These are phyloP conservation scores for Phytophthora meadii DNA, from an alignment of 352 stramenopile genomes.

Conservation along the genomic window DNA sequence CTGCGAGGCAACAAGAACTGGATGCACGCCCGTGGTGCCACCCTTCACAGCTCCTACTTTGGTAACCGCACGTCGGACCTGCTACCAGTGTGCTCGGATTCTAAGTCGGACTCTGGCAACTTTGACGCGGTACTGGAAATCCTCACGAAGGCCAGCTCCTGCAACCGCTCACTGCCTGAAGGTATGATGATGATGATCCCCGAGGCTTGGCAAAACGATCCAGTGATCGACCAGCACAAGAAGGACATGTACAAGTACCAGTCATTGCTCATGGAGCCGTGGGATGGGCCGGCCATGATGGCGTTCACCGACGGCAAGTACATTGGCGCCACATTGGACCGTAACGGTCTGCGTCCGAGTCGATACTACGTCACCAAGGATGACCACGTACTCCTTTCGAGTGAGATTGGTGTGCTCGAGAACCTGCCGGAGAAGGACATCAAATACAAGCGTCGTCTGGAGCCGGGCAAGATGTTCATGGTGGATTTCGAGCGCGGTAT, in stretches of 20 bases:
- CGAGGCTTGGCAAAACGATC: conserved; percentile 97
- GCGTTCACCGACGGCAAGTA: conserved; percentile 97
- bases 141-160: conserved; percentile 91
- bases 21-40: conserved; percentile 94
- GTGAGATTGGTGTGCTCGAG: conserved; percentile 96
- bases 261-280: conserved; percentile 97
- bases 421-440: conserved; percentile 92
- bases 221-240: conserved; percentile 91
- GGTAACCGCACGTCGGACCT: conserved; percentile 92
- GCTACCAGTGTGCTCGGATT: conserved; percentile 93
- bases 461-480: conserved; percentile 98
- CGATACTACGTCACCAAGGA: conserved; percentile 98
- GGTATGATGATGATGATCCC: conserved; percentile 99
- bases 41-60: conserved; percentile 93
- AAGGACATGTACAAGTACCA: conserved; percentile 99
- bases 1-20: conserved; percentile 98
- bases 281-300: conserved; percentile 98
- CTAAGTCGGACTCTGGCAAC: conserved; percentile 97
- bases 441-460: conserved; percentile 94
- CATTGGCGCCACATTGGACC: conserved; percentile 96
- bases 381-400: conserved; percentile 95
- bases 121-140: conserved; percentile 97
- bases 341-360: conserved; percentile 95
- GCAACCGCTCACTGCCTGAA: conserved; percentile 92
- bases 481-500: conserved; percentile 95